Base-by-base conservation (phyloP, 1,284 basidiomycete species). In the Marasmius tenuissimus region DNA sequence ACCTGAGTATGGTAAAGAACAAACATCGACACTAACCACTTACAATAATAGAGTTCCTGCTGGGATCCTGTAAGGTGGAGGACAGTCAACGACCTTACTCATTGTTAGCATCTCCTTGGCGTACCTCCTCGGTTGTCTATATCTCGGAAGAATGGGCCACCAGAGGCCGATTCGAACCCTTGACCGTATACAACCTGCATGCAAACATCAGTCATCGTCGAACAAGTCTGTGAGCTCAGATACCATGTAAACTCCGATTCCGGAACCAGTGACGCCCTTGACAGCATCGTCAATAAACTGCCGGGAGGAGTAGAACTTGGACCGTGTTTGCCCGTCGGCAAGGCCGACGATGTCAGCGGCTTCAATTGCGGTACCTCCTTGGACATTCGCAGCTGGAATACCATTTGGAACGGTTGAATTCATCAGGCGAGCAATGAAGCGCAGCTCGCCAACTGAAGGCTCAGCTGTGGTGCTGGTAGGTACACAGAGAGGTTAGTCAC, bases 271-370 rank as follows among this genome's bases (percentile, higher is more conserved):
- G 7, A 77, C 77, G 16, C 77, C 76, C 54, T 79, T 75, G 8
- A 81, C 71, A 49, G 71, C 67, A 65, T 79, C 77, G 54, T 77
- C 72, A 51, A 80, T 78, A 68, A 78, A 79, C 53, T 73, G 74
- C 52, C 63, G 68, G 1, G 69, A 72, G 9, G 75, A 77, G 61
- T 76, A 77, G 63, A 76, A 78, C 57, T 78, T 78, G 61, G 73
- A 77, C 16, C 75, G 70, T 2, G 77, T 78, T 61, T 78, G 72
- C 1, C 71, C 71, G 49, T 66, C 71, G 60, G 76, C 67, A 6
- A 51, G n/a, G n/a, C n/a, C 56, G 67, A 69, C 78, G 33, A 79
- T 76, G 55, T 79, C 77, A 39, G 68, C 71, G n/a, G 73, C 76
- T 65, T 79, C 76, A 58, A 79, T 75, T 14, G 74, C 73, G 16